Percentiles rank a stretch among this genome's conserved stretches.
Evolutionary conservation across 1,284 basidiomycete genomes (phyloP).

Genomic region (Moniliophthora roreri): DNA sequence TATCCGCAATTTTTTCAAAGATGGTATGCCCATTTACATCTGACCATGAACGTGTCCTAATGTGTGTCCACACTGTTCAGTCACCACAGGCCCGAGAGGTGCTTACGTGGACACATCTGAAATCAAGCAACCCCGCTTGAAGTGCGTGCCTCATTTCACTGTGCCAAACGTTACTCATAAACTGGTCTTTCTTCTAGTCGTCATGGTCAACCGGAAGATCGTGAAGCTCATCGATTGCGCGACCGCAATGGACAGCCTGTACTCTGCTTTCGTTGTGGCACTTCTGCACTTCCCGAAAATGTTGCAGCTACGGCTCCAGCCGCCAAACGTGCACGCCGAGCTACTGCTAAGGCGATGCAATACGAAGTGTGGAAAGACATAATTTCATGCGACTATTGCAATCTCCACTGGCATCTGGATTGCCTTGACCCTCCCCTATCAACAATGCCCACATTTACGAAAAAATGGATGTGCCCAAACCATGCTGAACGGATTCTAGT

Average conservation of each 20-base stretch:
- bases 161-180: slow-evolving; percentile 14
- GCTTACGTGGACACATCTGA: slow-evolving; percentile 79
- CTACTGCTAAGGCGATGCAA: slow-evolving; percentile 36
- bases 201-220: slow-evolving; percentile 86
- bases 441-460: slow-evolving; percentile 81
- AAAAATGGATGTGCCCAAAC: slow-evolving; percentile 99
- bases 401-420: slow-evolving; percentile 95
- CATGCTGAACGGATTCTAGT: slow-evolving; percentile 84
- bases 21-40: slow-evolving; percentile 53
- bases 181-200: slow-evolving; percentile 56
- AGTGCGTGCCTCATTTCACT: slow-evolving; percentile 50
- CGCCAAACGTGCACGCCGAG: slow-evolving; percentile 53
- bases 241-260: slow-evolving; percentile 84
- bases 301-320: slow-evolving; percentile 52
- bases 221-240: slow-evolving; percentile 86
- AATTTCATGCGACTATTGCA: slow-evolving; percentile 94
- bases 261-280: slow-evolving; percentile 88
- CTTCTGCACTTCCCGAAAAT: slow-evolving; percentile 65
- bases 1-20: slow-evolving; percentile 83
- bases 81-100: slow-evolving; percentile 72
- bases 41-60: slow-evolving; percentile 11
- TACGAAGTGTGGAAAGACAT: slow-evolving; percentile 69
- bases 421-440: slow-evolving; percentile 91
- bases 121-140: slow-evolving; percentile 73
- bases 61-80: slow-evolving; percentile 38